Base-by-base conservation (phyloP, 2,329 filamentous ascomycete species). In the Diaporthe destruens region DNA sequence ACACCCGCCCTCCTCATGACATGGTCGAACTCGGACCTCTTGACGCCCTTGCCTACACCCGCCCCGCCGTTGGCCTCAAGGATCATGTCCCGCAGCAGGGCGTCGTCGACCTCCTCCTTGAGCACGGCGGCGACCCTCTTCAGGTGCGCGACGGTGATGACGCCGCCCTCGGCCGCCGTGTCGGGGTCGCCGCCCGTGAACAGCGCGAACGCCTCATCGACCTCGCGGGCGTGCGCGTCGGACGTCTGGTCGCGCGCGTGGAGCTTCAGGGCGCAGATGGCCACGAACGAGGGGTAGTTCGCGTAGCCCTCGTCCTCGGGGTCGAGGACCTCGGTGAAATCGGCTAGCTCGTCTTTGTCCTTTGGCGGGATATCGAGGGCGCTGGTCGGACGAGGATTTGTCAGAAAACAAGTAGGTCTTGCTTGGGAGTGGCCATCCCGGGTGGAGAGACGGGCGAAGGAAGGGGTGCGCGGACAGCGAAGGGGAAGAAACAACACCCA, bases 1-100 rank as follows among this genome's bases (percentile, higher is more conserved):
- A 95, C 91, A 0, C 95, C 95, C 7, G 95, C 95, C 77, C 93
- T 87, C 76, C 87, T 89, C 94, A 98, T 96, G 6, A 98, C 93
- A 70, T 89, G 89, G 82, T 95, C 92, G 83, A 98, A 98, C 79
- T 98, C 94, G 68, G 93, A 91, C 79, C 91, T 85, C 53, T 86
- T 89, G 12, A 97, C 96, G 9, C 93, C 94, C 71, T 86, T 88
- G 49, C 86, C 89, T 14, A 93, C 88, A 20, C 93, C 92, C 5
- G 88, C 90, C 1, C 94, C 94, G 3, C 93, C 94, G 81, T 97
- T 98, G 63, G 96, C 96, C 86, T 98, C 96, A 63, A 95, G 85
- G 72, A 99, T 92, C 96, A 99, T 99, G 84, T 98, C 95, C 84
- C 90, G 90, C 79, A 99, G 84, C 79, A 97, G 83, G 63, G 94